These are phyloP conservation scores for Solanum peruvianum DNA, from an alignment of 257 asterid species.

Conservation along the genomic window DNA sequence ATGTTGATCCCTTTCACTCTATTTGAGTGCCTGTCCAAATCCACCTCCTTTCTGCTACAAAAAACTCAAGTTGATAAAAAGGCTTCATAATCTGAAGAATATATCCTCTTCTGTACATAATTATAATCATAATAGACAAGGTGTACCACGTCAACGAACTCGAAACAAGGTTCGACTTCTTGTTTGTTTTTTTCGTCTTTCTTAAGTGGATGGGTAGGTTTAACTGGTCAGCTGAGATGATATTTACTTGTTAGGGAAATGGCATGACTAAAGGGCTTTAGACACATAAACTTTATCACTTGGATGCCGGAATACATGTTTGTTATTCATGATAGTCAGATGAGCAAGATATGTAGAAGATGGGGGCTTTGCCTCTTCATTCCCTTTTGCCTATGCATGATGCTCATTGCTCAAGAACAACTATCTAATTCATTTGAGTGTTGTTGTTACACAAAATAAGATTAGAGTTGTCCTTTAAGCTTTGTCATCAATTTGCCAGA, in stretches of 20 bases:
- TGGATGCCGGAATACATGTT: background rate
- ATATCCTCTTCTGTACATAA: background rate
- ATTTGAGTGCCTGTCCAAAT: background rate
- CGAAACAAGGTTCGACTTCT: background rate
- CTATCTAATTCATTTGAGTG: background rate
- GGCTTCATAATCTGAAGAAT: background rate
- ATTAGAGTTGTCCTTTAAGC: background rate
- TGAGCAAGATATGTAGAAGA: background rate
- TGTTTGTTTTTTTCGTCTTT: background rate
- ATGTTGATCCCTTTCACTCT: background rate
- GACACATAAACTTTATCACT: background rate
- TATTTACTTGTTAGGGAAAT: background rate
- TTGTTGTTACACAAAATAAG: background rate
- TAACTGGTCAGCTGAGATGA: background rate
- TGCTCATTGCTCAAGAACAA: background rate
- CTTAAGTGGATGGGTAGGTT: background rate
- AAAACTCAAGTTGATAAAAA: background rate
- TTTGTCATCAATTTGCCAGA: background rate
- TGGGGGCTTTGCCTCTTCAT: background rate
- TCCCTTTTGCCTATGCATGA: background rate
- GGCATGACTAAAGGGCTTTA: background rate
- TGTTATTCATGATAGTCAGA: background rate
- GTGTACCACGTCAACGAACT: background rate
- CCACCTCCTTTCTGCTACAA: background rate
- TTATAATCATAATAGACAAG: background rate